A percentile compares a stretch with the other conserved stretches of the same genome.
These are phyloP conservation scores for Leptographium galeiforme DNA, from an alignment of 2,329 filamentous ascomycete species.

Conservation along the genomic window DNA sequence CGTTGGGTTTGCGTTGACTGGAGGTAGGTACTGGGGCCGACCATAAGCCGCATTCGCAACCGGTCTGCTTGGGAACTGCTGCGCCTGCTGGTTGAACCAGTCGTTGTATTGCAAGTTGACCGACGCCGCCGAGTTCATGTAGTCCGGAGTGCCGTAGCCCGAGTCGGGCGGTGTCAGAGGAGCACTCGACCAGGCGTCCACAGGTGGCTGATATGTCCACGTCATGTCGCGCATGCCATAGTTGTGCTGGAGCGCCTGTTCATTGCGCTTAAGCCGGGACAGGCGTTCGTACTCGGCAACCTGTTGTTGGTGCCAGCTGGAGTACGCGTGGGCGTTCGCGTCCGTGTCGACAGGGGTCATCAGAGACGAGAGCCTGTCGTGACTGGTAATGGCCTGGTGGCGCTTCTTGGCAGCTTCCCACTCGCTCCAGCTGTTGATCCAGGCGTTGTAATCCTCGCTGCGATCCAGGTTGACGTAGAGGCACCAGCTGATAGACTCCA, in stretches of 20 bases:
- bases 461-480: conserved; percentile 76
- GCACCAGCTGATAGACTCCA: conserved; percentile 67
- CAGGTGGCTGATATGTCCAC: conserved; percentile 23
- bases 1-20: conserved; percentile 10
- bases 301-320: conserved; percentile 39
- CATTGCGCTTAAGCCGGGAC: conserved; percentile 27
- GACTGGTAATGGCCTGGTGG: conserved; percentile 31
- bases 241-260: conserved; percentile 14
- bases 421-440: conserved; percentile 46
- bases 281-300: conserved; percentile 37
- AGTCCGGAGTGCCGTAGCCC: conserved; percentile 48
- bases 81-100: conserved; percentile 35
- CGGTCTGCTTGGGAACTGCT: conserved; percentile 26
- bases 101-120: conserved; percentile 43
- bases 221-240: conserved; percentile 32
- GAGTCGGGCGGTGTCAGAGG: conserved; percentile 48
- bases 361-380: conserved; percentile 35
- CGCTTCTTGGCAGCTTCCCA: conserved; percentile 44
- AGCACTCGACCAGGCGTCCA: conserved; percentile 25
- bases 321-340: conserved; percentile 21
- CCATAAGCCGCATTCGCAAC: conserved; percentile 19
- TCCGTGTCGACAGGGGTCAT: conserved; percentile 35
- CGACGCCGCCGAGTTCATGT: conserved; percentile 39
- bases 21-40: conserved; percentile 5
- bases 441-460: conserved; percentile 55